Percentiles rank a stretch among this genome's conserved stretches.
Conservation (phyloP, 2,329 filamentous ascomycete genomes). For the Cytospora leucostoma region DNA sequence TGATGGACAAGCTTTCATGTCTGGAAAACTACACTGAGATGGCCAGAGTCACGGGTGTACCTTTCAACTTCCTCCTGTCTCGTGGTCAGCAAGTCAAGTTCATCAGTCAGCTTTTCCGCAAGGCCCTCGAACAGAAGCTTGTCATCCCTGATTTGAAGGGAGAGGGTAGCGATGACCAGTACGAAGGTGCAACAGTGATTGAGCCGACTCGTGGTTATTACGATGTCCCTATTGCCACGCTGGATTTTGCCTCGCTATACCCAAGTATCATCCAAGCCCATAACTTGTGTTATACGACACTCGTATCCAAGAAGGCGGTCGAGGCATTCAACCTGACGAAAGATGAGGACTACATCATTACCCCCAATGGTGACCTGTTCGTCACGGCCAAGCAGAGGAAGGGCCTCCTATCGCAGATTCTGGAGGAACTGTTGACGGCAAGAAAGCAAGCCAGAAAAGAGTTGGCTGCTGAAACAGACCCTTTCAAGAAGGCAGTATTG, state of each 20-base stretch:
- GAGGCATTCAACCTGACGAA: slow-evolving; percentile 77
- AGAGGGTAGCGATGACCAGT: slow-evolving; percentile 78
- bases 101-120: slow-evolving; percentile 94
- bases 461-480: slow-evolving; percentile 82
- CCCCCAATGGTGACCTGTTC: slow-evolving; percentile 92
- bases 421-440: slow-evolving; percentile 88
- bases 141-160: slow-evolving; percentile 85
- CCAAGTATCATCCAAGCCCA: slow-evolving; percentile 99
- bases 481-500: slow-evolving; percentile 96
- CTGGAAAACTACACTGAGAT: slow-evolving; percentile 99
- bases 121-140: slow-evolving; percentile 87
- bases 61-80: slow-evolving; percentile 90
- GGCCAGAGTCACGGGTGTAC: slow-evolving; percentile 98
- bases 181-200: slow-evolving; percentile 97
- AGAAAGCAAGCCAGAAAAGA: slow-evolving; percentile 95
- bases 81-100: slow-evolving; percentile 97
- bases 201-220: slow-evolving; percentile 94
- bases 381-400: slow-evolving; percentile 87
- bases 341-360: slow-evolving; percentile 94
- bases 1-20: slow-evolving; percentile 98
- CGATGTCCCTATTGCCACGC: slow-evolving; percentile 89
- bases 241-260: slow-evolving; percentile 98
- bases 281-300: slow-evolving; percentile 95
- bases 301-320: slow-evolving; percentile 76
- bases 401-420: slow-evolving; percentile 88